Percentiles rank a stretch among this genome's conserved stretches.
These are phyloP conservation scores for Tubosaeta brunneosetosa DNA, from an alignment of 768 basidiomycete genomes.

Conservation along the genomic window DNA sequence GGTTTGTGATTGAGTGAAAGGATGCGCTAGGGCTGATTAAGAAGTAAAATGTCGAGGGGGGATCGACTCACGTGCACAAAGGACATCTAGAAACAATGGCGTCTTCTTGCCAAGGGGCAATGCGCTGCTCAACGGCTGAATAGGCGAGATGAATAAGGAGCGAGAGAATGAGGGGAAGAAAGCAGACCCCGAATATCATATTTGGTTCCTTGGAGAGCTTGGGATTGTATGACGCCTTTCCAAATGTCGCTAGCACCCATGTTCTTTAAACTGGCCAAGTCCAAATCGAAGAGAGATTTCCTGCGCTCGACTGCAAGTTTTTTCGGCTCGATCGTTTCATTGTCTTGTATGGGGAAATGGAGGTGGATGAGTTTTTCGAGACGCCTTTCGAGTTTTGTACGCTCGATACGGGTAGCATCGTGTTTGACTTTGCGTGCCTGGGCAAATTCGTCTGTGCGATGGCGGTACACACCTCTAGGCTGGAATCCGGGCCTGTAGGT, in stretches of 20 bases:
- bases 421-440: conserved; percentile 37
- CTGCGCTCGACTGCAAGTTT: conserved; percentile 23
- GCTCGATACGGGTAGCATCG: conserved; percentile 62
- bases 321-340: conserved; percentile 7
- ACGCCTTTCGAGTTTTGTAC: conserved; percentile 78
- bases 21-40: conserved; percentile 43
- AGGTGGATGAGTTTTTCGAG: conserved; percentile 81
- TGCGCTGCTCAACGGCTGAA: conserved; percentile 78
- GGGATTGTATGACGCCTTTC: conserved; percentile 53
- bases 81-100: conserved; percentile 72
- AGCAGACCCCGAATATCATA: conserved; percentile 62
- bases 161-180: neutral
- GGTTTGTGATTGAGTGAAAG: conserved; percentile 86
- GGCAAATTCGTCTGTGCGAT: conserved; percentile 76
- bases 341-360: conserved; percentile 49
- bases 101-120: conserved; percentile 95
- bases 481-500: conserved; percentile 93
- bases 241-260: conserved; percentile 68
- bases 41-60: neutral
- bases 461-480: conserved; percentile 77
- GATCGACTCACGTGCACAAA: conserved; percentile 64
- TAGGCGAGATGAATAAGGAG: conserved; percentile 1
- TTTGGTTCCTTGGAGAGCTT: conserved; percentile 43
- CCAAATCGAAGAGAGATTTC: conserved; percentile 73
- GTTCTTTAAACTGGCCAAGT: conserved; percentile 49